phyloP scores from a whole-genome alignment of 192 early-diverging fungal species.

The Backusella parvicylindrica region DNA sequence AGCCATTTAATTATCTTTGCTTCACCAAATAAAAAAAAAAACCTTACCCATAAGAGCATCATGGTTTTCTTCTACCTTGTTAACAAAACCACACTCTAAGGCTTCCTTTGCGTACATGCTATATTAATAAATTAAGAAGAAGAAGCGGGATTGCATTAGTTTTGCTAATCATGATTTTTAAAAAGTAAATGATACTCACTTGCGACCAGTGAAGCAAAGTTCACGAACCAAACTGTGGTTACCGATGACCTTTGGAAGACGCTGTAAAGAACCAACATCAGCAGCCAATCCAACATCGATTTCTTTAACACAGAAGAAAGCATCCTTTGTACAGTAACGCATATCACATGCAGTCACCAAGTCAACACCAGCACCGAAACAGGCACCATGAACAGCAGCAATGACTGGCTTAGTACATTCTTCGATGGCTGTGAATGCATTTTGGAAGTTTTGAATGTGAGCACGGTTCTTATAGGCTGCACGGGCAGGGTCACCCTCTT shows the following conservation, averaged over 20 bases:
- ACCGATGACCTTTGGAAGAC: slow-evolving; percentile 91
- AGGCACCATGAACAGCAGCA: slow-evolving; percentile 78
- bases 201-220: slow-evolving; percentile 80
- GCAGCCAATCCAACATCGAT: slow-evolving; percentile 94
- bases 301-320: slow-evolving; percentile 86
- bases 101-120: slow-evolving; percentile 60
- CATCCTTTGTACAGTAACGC: slow-evolving; percentile 71
- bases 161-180: neutral
- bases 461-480: neutral
- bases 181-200: slow-evolving; percentile 28
- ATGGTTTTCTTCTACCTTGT: slow-evolving; percentile 43
- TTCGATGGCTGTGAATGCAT: slow-evolving; percentile 76
- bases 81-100: slow-evolving; percentile 53
- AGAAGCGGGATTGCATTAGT: neutral
- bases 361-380: slow-evolving; percentile 87
- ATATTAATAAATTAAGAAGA: slow-evolving; percentile 2
- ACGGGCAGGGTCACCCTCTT: neutral
- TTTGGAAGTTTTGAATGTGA: slow-evolving; percentile 46
- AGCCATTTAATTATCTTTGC: neutral
- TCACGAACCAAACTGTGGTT: slow-evolving; percentile 92
- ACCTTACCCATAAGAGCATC: slow-evolving; percentile 49
- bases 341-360: slow-evolving; percentile 92
- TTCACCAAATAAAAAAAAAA: neutral
- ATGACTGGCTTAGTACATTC: slow-evolving; percentile 85
- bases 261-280: slow-evolving; percentile 90